A percentile compares a stretch with the other conserved stretches of the same genome.
Evolutionary conservation across 2,329 filamentous ascomycete genomes (phyloP).

Genomic region (Acrodontium crateriforme): DNA sequence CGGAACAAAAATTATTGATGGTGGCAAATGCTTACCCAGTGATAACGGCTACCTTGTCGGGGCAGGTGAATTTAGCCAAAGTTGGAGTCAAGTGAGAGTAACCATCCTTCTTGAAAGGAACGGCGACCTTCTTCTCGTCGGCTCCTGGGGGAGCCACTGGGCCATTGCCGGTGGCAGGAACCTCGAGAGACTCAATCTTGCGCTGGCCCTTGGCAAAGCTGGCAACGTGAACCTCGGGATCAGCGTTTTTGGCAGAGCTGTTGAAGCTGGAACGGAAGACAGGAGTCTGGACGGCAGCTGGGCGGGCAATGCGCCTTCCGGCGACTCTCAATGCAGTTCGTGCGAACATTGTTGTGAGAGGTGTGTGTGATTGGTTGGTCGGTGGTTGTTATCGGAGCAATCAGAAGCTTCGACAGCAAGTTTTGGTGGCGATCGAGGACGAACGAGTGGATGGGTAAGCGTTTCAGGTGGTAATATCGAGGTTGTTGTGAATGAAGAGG

Average conservation of each 20-base stretch:
- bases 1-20: too few relatives aligned
- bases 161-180: slow-evolving; percentile 10
- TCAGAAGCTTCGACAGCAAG: too few relatives aligned
- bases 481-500: too few relatives aligned
- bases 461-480: too few relatives aligned
- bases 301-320: slow-evolving; percentile 5
- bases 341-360: slow-evolving; percentile 6
- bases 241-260: slow-evolving; percentile 11
- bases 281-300: slow-evolving; percentile 1
- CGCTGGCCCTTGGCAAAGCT: slow-evolving; percentile 20
- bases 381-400: too few relatives aligned
- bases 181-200: slow-evolving; percentile 15
- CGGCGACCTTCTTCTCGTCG: slow-evolving; percentile 19
- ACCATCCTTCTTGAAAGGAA: slow-evolving; percentile 23
- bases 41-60: slow-evolving; percentile 57
- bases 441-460: too few relatives aligned
- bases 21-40: slow-evolving; percentile 46
- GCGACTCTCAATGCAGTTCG: slow-evolving; percentile 4
- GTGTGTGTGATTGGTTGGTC: neutral
- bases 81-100: slow-evolving; percentile 45
- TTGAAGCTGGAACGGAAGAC: slow-evolving; percentile 13
- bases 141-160: slow-evolving; percentile 21
- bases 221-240: slow-evolving; percentile 19
- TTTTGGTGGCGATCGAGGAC: too few relatives aligned
- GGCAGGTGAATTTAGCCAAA: slow-evolving; percentile 54